These are phyloP conservation scores for Trametes gibbosa DNA, from an alignment of 768 basidiomycete genomes.

Conservation along the genomic window DNA sequence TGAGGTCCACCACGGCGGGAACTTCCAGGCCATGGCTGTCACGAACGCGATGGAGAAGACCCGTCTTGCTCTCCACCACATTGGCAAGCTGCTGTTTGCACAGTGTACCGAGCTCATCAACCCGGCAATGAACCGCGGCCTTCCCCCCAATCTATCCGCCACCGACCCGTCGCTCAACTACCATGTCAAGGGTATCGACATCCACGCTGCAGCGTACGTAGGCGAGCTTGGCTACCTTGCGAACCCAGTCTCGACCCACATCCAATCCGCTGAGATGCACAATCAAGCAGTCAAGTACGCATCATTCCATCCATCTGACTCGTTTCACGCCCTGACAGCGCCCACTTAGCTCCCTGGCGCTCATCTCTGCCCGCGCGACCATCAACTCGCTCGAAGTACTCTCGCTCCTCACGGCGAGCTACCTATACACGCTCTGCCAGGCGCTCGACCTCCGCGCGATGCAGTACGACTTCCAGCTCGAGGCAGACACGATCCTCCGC, in stretches of 20 bases:
- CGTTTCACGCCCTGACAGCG: slow-evolving; percentile 16
- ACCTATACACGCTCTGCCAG: slow-evolving; percentile 78
- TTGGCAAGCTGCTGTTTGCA: slow-evolving; percentile 51
- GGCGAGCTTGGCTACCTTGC: slow-evolving; percentile 81
- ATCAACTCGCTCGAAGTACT: slow-evolving; percentile 76
- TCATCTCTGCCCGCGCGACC: slow-evolving; percentile 81
- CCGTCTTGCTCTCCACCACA: slow-evolving; percentile 51
- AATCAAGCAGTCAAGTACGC: slow-evolving; percentile 89
- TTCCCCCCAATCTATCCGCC: slow-evolving; percentile 77
- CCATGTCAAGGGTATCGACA: slow-evolving; percentile 82
- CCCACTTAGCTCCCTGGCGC: slow-evolving; percentile 64
- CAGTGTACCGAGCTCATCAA: slow-evolving; percentile 71
- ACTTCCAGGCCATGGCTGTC: slow-evolving; percentile 87
- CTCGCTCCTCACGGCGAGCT: slow-evolving; percentile 69
- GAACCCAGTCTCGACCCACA: slow-evolving; percentile 79
- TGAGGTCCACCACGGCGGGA: slow-evolving; percentile 76
- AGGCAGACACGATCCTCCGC: slow-evolving; percentile 44
- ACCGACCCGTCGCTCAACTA: slow-evolving; percentile 82
- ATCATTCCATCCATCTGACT: background rate
- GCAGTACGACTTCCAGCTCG: slow-evolving; percentile 59
- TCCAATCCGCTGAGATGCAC: slow-evolving; percentile 89
- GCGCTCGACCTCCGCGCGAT: slow-evolving; percentile 83
- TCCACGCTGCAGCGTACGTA: slow-evolving; percentile 78
- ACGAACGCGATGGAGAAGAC: slow-evolving; percentile 89
- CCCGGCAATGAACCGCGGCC: slow-evolving; percentile 79